These are phyloP conservation scores for Bipolaris oryzae DNA, from an alignment of 2,329 filamentous ascomycete genomes.

Conservation along the genomic window DNA sequence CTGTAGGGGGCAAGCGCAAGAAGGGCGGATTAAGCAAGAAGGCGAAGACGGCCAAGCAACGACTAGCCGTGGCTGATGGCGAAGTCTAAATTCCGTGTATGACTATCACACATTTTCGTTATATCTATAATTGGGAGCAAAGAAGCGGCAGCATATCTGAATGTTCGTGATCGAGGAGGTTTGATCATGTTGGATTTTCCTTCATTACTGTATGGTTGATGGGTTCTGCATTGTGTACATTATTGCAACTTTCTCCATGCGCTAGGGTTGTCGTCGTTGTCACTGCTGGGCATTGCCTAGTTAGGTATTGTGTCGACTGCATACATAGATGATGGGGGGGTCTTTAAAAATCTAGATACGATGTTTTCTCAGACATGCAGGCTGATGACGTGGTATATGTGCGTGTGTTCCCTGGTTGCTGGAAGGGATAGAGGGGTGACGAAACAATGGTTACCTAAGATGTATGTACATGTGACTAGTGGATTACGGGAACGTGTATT, in stretches of 20 bases:
- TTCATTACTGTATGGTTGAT: constrained; percentile 1
- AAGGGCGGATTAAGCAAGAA: constrained; percentile 55
- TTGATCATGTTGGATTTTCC: constrained; percentile 7
- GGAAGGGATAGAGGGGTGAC: too few species aligned
- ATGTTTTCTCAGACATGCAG: constrained; percentile 1
- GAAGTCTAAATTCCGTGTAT: constrained; percentile 33
- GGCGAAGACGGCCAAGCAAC: constrained; percentile 58
- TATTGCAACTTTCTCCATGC: constrained; percentile 14
- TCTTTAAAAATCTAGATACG: constrained; percentile 15
- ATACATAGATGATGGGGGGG: constrained; percentile 20
- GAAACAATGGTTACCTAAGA: too few species aligned
- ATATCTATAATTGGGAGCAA: constrained; percentile 16
- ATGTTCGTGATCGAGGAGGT: neutral
- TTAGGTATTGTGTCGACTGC: constrained; percentile 4
- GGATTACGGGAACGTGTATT: too few species aligned
- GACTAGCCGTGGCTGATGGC: constrained; percentile 57
- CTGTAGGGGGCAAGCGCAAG: constrained; percentile 57
- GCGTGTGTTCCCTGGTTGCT: neutral
- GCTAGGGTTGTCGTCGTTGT: constrained; percentile 9
- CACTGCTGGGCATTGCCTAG: constrained; percentile 2
- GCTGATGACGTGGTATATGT: neutral
- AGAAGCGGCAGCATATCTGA: constrained; percentile 1
- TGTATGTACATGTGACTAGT: too few species aligned
- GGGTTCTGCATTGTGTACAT: constrained; percentile 23
- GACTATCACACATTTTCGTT: constrained; percentile 16